These are phyloP conservation scores for Dovyalis caffra DNA, from an alignment of 345 rosid genomes.

Conservation along the genomic window DNA sequence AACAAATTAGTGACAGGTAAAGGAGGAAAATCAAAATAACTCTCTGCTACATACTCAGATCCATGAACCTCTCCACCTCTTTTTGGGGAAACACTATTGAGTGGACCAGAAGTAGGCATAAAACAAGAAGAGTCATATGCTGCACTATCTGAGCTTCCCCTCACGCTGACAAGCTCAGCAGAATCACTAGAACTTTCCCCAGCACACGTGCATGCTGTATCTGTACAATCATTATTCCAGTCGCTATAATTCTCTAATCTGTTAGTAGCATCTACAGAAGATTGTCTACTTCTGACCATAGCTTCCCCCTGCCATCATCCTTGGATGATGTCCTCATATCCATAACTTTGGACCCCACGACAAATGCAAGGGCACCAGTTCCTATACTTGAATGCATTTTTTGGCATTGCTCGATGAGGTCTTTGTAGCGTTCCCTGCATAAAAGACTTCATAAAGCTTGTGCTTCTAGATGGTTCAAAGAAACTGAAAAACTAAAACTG, in stretches of 20 bases:
- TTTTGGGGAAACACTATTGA: slow-evolving; percentile 39
- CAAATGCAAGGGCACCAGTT: slow-evolving; percentile 87
- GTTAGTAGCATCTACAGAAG: slow-evolving; percentile 41
- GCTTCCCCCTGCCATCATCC: slow-evolving; percentile 49
- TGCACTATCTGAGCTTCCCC: slow-evolving; percentile 54
- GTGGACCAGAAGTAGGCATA: slow-evolving; percentile 40
- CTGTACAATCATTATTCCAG: slow-evolving; percentile 56
- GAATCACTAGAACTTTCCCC: slow-evolving; percentile 59
- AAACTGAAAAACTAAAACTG: not conserved
- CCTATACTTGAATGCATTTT: slow-evolving; percentile 90
- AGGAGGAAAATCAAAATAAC: slow-evolving; percentile 61
- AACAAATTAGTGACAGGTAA: slow-evolving; percentile 74
- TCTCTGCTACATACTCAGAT: slow-evolving; percentile 42
- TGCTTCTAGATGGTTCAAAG: not conserved
- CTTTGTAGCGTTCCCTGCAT: slow-evolving; percentile 67
- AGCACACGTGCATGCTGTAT: slow-evolving; percentile 41
- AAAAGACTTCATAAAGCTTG: slow-evolving; percentile 18
- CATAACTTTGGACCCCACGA: slow-evolving; percentile 92
- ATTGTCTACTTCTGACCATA: slow-evolving; percentile 40
- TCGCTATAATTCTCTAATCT: slow-evolving; percentile 39
- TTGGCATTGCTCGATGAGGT: slow-evolving; percentile 73
- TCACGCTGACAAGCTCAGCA: slow-evolving; percentile 50
- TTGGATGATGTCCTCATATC: slow-evolving; percentile 83
- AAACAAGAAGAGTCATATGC: slow-evolving; percentile 53
- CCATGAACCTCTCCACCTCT: slow-evolving; percentile 30